Base-by-base conservation (phyloP, 2,329 filamentous ascomycete species). In the Apiospora koreana region DNA sequence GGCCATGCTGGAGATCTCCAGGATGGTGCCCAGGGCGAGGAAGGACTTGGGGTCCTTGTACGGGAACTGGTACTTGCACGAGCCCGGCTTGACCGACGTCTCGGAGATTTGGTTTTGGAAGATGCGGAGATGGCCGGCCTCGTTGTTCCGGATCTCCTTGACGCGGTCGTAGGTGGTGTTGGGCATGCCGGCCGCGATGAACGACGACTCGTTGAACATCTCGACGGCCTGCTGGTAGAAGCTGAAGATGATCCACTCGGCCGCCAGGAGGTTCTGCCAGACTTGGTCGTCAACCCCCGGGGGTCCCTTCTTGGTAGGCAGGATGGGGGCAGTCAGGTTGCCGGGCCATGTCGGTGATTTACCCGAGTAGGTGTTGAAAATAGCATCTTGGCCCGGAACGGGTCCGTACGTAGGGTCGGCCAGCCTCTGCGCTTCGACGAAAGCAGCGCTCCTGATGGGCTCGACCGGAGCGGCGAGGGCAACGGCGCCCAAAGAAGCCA, bases 151-250 rank as follows among this genome's bases (percentile, higher is more conserved):
- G 68, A 85, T 85, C 71, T 84, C 79, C 70, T 41, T 72, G 69
- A 76, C 72, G 67, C 73, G 73, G 66, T 74, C 48, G 66, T 75
- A 75, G 12, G 83, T 85, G 5, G 73, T 81, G 65, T 83, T 81
- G 7, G 81, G 80, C 38, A 81, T 72, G 65, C 74, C 75, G 41
- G 69, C 71, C 69, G 68, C 64, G 65, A 74, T 66, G 72, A 85
- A 84, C 12, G 75, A 71, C 1, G 76, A 73, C 18, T 69, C 64
- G 50, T 81, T 82, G 77, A 84, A 85, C 1, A 71, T 70, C 68
- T 84, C 82, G 0, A 84, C 80, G 10, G 80, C 76, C 70, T 84
- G 79, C 62, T 76, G 75, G 74, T 85, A 85, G 74, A 85, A 84
- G 48, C 73, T 75, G 75, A 80, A 85, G 72, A 85, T 83, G 28